Conservation (phyloP, 164 flowering plant genomes). For the Amborella trichopoda region DNA sequence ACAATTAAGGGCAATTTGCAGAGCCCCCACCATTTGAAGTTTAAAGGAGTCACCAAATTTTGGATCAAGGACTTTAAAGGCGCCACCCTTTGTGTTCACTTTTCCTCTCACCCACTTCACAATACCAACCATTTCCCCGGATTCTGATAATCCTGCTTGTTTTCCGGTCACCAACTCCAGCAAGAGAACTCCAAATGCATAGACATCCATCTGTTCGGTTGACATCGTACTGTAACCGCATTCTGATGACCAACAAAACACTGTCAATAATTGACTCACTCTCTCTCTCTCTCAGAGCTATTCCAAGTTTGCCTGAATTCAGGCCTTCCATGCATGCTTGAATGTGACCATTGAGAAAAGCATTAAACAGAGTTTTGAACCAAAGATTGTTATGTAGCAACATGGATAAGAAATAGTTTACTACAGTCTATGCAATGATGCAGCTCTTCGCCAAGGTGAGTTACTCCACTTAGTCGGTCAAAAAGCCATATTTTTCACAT, state of each 20-base stretch:
- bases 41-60: slow-evolving; percentile 27
- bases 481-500: no score
- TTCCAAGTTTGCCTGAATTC: no score
- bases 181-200: slow-evolving; percentile 74
- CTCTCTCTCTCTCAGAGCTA: background rate
- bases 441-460: no score
- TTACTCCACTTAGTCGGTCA: no score
- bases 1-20: slow-evolving; percentile 64
- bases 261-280: background rate
- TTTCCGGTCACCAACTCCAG: slow-evolving; percentile 74
- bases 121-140: slow-evolving; percentile 38
- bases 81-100: slow-evolving; percentile 54
- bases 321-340: background rate
- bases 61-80: slow-evolving; percentile 47
- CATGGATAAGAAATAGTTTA: no score
- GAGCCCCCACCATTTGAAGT: slow-evolving; percentile 46
- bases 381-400: no score
- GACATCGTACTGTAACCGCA: slow-evolving; percentile 42
- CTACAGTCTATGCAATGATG: no score
- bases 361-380: background rate
- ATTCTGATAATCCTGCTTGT: slow-evolving; percentile 31
- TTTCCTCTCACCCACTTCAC: slow-evolving; percentile 79
- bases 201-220: slow-evolving; percentile 62
- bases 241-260: slow-evolving; percentile 28
- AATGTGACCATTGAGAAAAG: background rate